Evolutionary conservation across 371 early-diverging fungal species (phyloP), one percentile per base, ranked within the genome.

Genomic region (Apophysomyces ossiformis): DNA sequence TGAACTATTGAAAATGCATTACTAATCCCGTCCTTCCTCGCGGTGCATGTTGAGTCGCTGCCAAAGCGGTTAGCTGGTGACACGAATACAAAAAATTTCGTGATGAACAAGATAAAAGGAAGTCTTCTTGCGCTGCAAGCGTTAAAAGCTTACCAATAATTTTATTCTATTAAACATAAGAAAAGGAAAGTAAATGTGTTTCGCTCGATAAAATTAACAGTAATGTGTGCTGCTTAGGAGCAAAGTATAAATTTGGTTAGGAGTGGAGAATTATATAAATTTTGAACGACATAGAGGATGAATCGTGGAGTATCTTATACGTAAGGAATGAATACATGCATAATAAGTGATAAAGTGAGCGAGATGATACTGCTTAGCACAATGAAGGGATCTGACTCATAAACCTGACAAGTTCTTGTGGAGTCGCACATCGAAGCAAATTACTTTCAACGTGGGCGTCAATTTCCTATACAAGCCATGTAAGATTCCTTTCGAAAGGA

Each of bases 361-460:
- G 50, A 50, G 4, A 7, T 50, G 13, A 1, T 41, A 13, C 41
- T 13, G 13, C 50, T 18, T 50, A 50, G 50, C 64, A 64, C 59
- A 64, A 63, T 26, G 73, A 69, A 41, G 69, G 63, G 15, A 73
- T 69, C 38, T 73, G 73, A 57, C 67, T 63, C 56, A 67, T 45
- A 57, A 73, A 69, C 12, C 73, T 58, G 12, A 38, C 64, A 45
- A 73, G 57, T 41, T 73, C 69, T 16, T 50, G 60, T 9, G 73
- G 43, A 18, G 73, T 58, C 44, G 73, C 47, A 32, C 68, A 69
- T 35, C 62, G 73, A 21, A 70, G 65, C 38, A 73, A 45, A 18
- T 64, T 63, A 39, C 64, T 67, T 65, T 73, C 65, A 64, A 73
- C 63, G 60, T 73, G 73, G 21, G 69, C 65, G 59, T 73, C 73